Conservation (phyloP, 805 yeast species). For the Ogataea neopini region DNA sequence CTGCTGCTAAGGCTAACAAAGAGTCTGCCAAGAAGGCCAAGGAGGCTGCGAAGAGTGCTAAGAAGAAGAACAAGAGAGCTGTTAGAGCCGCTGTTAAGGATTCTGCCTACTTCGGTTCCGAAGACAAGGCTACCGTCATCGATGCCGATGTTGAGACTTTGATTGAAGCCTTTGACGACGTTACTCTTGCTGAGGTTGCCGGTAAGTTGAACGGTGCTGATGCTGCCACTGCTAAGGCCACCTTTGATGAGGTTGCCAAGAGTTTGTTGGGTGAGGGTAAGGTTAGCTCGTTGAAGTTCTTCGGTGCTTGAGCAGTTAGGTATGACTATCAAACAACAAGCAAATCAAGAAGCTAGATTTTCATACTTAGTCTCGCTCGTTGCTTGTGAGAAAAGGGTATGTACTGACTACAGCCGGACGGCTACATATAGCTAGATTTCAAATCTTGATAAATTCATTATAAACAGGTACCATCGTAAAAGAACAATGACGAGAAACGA, state of each 20-base stretch:
- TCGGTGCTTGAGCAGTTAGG: slow-evolving; percentile 10
- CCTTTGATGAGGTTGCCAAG: slow-evolving; percentile 55
- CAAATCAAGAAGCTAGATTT: too few species aligned
- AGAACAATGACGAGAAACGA: too few species aligned
- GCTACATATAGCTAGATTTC: background rate
- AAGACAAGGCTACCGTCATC: slow-evolving; percentile 61
- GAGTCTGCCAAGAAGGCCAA: slow-evolving; percentile 75
- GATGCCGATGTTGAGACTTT: slow-evolving; percentile 80
- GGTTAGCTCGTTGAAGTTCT: slow-evolving; percentile 36
- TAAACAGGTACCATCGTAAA: background rate
- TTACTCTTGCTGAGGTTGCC: slow-evolving; percentile 74
- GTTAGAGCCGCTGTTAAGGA: slow-evolving; percentile 83
- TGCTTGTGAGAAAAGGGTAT: too few species aligned
- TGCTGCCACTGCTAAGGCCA: slow-evolving; percentile 57
- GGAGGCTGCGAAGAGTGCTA: slow-evolving; percentile 95
- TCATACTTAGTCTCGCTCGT: too few species aligned
- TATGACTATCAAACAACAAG: background rate
- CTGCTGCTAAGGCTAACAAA: slow-evolving; percentile 60
- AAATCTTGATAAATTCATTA: slow-evolving; percentile 2
- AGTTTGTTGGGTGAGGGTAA: slow-evolving; percentile 55
- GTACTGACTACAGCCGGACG: too few species aligned
- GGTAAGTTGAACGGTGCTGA: slow-evolving; percentile 59
- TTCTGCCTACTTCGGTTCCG: slow-evolving; percentile 80
- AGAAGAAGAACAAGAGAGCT: slow-evolving; percentile 71
- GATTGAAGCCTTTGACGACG: slow-evolving; percentile 79